A percentile compares a stretch with the other conserved stretches of the same genome.
Conservation (phyloP, 805 yeast species). For the Wickerhamomyces sydowiorum region DNA sequence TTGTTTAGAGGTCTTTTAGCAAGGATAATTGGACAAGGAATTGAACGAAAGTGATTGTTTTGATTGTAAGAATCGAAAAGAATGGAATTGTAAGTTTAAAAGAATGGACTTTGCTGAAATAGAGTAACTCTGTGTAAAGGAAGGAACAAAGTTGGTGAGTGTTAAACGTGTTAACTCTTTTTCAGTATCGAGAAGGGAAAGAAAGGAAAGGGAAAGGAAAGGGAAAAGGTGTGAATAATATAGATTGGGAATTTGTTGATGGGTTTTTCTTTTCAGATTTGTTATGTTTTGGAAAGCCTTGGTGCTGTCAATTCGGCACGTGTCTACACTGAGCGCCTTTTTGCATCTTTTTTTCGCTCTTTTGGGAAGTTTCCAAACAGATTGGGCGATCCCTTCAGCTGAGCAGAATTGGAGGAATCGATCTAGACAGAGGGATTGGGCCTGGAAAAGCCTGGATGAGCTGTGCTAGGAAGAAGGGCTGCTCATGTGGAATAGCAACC, state of each 20-base stretch:
- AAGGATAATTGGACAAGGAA: no score
- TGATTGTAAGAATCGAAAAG: slow-evolving; percentile 2
- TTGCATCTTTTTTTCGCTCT: no score
- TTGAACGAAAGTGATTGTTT: slow-evolving; percentile 1
- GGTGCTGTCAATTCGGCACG: slow-evolving; percentile 28
- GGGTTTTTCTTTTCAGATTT: not conserved
- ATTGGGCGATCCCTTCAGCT: no score
- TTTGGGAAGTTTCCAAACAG: no score
- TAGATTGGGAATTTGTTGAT: not conserved
- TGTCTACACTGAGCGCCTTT: no score
- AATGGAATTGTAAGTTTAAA: slow-evolving; percentile 11
- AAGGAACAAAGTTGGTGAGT: slow-evolving; percentile 24
- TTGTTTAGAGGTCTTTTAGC: slow-evolving; percentile 14
- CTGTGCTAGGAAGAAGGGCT: no score
- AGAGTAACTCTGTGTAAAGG: slow-evolving; percentile 24
- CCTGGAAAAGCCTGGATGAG: no score
- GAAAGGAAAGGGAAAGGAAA: not conserved
- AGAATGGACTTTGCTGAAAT: slow-evolving; percentile 2
- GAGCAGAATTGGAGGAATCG: no score
- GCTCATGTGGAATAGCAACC: no score
- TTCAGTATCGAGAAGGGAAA: not conserved
- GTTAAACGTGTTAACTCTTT: slow-evolving; percentile 1
- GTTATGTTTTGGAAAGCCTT: slow-evolving; percentile 2
- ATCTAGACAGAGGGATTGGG: no score
- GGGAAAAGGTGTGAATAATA: not conserved